Percentiles rank a stretch among this genome's conserved stretches.
These are phyloP conservation scores for Apiotrichum veenhuisii DNA, from an alignment of 1,284 basidiomycete genomes.

Conservation along the genomic window DNA sequence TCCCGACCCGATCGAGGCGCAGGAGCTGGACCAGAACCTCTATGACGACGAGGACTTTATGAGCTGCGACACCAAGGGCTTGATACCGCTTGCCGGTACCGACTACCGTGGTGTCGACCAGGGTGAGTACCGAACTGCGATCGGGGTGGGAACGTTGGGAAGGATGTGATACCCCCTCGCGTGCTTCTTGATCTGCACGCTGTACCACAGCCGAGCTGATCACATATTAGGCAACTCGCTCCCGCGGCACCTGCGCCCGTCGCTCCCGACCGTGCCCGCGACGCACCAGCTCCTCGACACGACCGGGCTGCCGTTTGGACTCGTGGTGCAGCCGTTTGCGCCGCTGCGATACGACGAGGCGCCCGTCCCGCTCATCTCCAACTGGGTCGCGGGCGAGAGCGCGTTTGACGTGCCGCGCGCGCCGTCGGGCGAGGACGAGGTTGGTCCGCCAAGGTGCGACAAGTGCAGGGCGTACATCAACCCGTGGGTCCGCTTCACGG, in stretches of 20 bases:
- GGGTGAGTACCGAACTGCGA: conserved; percentile 55
- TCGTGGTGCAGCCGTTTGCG: conserved; percentile 87
- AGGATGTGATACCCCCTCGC: too few relatives aligned
- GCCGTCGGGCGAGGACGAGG: conserved; percentile 53
- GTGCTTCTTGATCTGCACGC: too few relatives aligned
- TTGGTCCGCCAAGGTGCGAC: conserved; percentile 80
- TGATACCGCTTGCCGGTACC: conserved; percentile 78
- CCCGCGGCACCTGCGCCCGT: conserved; percentile 63
- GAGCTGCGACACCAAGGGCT: conserved; percentile 67
- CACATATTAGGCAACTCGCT: conserved; percentile 60
- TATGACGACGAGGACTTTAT: conserved; percentile 75
- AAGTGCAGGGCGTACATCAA: conserved; percentile 90
- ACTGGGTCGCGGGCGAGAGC: conserved; percentile 42
- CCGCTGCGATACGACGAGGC: conserved; percentile 77
- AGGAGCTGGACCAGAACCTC: conserved; percentile 75
- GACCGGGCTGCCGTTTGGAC: conserved; percentile 77
- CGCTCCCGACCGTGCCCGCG: conserved; percentile 70
- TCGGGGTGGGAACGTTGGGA: too few relatives aligned
- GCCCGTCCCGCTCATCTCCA: conserved; percentile 67
- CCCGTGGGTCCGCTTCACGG: conserved; percentile 84
- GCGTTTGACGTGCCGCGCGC: conserved; percentile 66
- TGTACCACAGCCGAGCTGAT: too few relatives aligned
- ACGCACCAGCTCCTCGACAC: conserved; percentile 75
- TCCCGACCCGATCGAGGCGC: conserved; percentile 80
- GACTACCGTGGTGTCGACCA: conserved; percentile 89